Conservation (phyloP, 495 filamentous ascomycete genomes). For the Hyaloscypha variabilis region DNA sequence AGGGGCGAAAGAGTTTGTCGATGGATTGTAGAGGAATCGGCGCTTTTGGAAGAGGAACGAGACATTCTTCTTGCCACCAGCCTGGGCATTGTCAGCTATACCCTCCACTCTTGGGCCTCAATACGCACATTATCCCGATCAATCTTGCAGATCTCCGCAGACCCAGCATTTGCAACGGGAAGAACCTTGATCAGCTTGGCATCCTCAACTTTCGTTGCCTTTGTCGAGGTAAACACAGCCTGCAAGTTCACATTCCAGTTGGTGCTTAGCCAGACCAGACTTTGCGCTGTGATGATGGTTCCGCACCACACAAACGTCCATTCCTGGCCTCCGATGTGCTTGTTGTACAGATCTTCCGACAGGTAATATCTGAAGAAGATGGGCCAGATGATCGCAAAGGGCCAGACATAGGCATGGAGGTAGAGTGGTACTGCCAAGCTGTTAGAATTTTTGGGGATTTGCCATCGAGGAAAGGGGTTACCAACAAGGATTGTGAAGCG, state of each 20-base stretch:
- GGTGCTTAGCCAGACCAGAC: conserved; percentile 91
- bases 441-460: conserved; percentile 15
- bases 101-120: not conserved
- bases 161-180: conserved; percentile 85
- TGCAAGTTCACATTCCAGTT: conserved; percentile 94
- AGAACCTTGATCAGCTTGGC: conserved; percentile 94
- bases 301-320: conserved; percentile 97
- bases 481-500: conserved; percentile 74
- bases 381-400: conserved; percentile 89
- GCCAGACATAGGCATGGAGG: conserved; percentile 88
- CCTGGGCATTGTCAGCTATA: conserved; percentile 41
- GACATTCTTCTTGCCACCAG: conserved; percentile 68
- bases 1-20: conserved; percentile 72
- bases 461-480: not conserved
- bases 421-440: conserved; percentile 61
- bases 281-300: conserved; percentile 83
- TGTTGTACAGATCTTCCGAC: conserved; percentile 79
- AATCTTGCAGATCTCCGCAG: conserved; percentile 84
- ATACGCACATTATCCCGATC: conserved; percentile 66
- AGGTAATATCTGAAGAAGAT: conserved; percentile 86
- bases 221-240: conserved; percentile 77
- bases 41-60: conserved; percentile 99
- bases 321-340: conserved; percentile 83
- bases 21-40: conserved; percentile 82
- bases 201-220: conserved; percentile 68